phyloP scores from a whole-genome alignment of 345 rosid genomes.

The Tarenaya hassleriana region DNA sequence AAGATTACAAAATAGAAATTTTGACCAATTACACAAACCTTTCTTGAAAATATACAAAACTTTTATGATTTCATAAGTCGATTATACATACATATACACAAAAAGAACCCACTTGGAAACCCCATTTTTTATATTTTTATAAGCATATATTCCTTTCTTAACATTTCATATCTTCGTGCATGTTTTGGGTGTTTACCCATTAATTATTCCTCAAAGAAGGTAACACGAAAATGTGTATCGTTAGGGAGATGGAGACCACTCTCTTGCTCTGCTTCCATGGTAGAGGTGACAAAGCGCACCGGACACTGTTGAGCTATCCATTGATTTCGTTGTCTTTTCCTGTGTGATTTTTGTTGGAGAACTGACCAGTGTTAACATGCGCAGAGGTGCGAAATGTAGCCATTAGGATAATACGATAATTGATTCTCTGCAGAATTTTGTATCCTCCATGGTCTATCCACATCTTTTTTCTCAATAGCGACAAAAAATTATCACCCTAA shows the following conservation, averaged over 20 bases:
- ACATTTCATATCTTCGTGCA: too few relatives aligned
- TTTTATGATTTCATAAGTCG: not conserved
- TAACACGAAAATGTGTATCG: conserved; percentile 24
- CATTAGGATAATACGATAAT: conserved; percentile 19
- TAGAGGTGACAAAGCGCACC: conserved; percentile 31
- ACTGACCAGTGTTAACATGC: conserved; percentile 23
- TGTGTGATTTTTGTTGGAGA: not conserved
- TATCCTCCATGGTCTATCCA: not conserved
- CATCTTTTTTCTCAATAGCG: not conserved
- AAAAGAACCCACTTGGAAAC: too few relatives aligned
- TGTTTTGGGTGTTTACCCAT: too few relatives aligned
- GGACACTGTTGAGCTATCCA: conserved; percentile 19
- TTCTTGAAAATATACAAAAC: too few relatives aligned
- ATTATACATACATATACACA: not conserved
- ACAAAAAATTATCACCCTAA: too few relatives aligned
- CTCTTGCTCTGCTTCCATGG: conserved; percentile 47
- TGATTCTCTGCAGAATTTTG: not conserved
- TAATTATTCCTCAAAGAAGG: not conserved
- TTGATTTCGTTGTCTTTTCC: not conserved
- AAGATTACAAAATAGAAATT: not conserved
- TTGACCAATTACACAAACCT: not conserved
- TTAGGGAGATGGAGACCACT: conserved; percentile 43
- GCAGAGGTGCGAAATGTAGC: conserved; percentile 24
- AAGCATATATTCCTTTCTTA: too few relatives aligned
- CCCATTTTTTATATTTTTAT: too few relatives aligned